Conservation (phyloP, 352 stramenopile genomes). For the Peronospora tabacina region DNA sequence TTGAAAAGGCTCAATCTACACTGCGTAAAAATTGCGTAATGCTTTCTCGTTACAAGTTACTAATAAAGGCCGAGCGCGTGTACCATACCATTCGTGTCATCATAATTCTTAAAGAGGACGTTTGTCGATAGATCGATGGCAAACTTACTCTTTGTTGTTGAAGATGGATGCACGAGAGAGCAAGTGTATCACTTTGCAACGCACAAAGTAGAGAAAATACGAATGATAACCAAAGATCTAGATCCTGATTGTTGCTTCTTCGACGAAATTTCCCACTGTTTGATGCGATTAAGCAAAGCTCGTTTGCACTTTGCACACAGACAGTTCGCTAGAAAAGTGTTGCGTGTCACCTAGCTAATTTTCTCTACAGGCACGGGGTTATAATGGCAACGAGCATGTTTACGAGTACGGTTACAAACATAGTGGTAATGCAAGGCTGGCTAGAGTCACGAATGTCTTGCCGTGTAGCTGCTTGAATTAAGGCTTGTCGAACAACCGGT, state of each 20-base stretch:
- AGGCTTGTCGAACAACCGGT: no score
- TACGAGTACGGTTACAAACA: slow-evolving; percentile 2
- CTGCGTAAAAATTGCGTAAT: slow-evolving; percentile 8
- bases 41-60: slow-evolving; percentile 14
- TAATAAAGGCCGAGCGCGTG: slow-evolving; percentile 23
- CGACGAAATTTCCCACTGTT: slow-evolving; percentile 6
- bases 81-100: slow-evolving; percentile 20
- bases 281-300: slow-evolving; percentile 32
- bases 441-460: no score
- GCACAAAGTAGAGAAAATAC: slow-evolving; percentile 18
- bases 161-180: slow-evolving; percentile 40
- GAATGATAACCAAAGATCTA: slow-evolving; percentile 70
- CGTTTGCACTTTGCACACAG: background rate
- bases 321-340: slow-evolving; percentile 6
- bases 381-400: slow-evolving; percentile 37
- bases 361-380: slow-evolving; percentile 49
- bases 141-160: slow-evolving; percentile 77
- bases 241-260: slow-evolving; percentile 43
- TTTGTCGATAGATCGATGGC: slow-evolving; percentile 57
- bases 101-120: background rate
- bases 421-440: no score
- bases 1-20: slow-evolving; percentile 2
- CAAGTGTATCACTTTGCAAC: background rate
- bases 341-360: slow-evolving; percentile 29
- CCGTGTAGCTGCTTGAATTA: no score